Evolutionary conservation across 139 green algal species (phyloP), one percentile per base, ranked within the genome.

Genomic region (Gonium pectorale): DNA sequence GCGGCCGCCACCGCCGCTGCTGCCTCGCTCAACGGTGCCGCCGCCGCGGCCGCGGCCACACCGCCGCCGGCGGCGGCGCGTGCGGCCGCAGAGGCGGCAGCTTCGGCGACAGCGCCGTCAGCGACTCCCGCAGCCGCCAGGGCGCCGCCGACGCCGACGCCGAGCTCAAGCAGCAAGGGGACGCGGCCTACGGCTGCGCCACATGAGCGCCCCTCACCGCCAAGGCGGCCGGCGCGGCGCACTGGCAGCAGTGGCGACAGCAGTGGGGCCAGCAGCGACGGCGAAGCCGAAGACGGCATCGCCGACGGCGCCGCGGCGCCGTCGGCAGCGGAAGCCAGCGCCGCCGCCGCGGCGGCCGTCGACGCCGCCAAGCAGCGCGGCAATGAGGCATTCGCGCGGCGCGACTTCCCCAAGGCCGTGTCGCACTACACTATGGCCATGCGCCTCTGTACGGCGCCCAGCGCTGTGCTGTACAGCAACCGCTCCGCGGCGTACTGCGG

Each of bases 401-500:
- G 82, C 17, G 87, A 94, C 38, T 92, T 85, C 74, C 2, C 38
- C 38, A 92, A 90, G 82, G 91, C 91, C 0, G 80, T 88, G 27
- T 80, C 86, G 43, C 87, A 94, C 43, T 94, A 92, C 87, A 90
- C 86, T 17, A 80, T 87, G 69, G 69, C 81, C n/a, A 19, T 67
- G 26, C 44, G 81, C 29, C 60, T 87, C 11, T 13, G 49, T 24
- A 35, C 35, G 0, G 37, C 22, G 29, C 49, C 66, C 70, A 89
- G 81, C 35, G 87, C 87, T 41, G 89, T 92, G 72, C 82, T 92
- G 51, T 86, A 86, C 69, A 92, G 86, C 86, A 94, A 94, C 86
- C 87, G 91, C 24, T 83, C 87, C 2, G 91, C 85, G 38, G 86
- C 91, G 35, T 83, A 90, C 54, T 62, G 51, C 35, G 77, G 56